A percentile compares a stretch with the other conserved stretches of the same genome.
These are phyloP conservation scores for Kazachstania psychrophila DNA, from an alignment of 805 yeast genomes.

Conservation along the genomic window DNA sequence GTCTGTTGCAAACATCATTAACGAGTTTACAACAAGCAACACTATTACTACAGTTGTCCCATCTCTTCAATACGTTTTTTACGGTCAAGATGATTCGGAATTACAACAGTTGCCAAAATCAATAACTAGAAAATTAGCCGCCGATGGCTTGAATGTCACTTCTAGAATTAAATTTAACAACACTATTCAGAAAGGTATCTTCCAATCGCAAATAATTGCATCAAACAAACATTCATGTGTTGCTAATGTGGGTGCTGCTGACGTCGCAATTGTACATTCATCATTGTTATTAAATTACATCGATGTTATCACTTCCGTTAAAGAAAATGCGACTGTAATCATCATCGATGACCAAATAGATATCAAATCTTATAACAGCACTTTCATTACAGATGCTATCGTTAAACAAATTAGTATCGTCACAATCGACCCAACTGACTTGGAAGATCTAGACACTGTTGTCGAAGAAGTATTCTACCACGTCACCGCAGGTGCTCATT, in stretches of 20 bases:
- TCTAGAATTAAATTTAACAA: slow-evolving; percentile 67
- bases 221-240: slow-evolving; percentile 11
- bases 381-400: slow-evolving; percentile 30
- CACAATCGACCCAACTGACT: background rate
- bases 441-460: background rate
- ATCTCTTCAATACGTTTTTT: slow-evolving; percentile 37
- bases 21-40: slow-evolving; percentile 30
- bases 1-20: slow-evolving; percentile 41
- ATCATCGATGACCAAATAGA: slow-evolving; percentile 45
- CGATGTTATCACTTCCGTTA: slow-evolving; percentile 55
- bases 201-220: slow-evolving; percentile 48
- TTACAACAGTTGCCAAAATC: slow-evolving; percentile 49
- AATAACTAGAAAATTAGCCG: slow-evolving; percentile 60
- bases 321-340: slow-evolving; percentile 45
- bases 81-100: slow-evolving; percentile 60
- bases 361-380: slow-evolving; percentile 28
- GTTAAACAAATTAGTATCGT: slow-evolving; percentile 1
- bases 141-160: slow-evolving; percentile 45
- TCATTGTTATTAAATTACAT: slow-evolving; percentile 43
- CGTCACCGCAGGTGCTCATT: background rate
- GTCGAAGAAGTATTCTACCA: slow-evolving; percentile 2
- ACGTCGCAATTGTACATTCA: slow-evolving; percentile 56
- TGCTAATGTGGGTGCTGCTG: slow-evolving; percentile 45
- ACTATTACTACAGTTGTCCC: slow-evolving; percentile 9
- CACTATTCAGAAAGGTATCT: slow-evolving; percentile 59